Conservation (phyloP, 106 monocot genomes). For the Acorus calamus region DNA sequence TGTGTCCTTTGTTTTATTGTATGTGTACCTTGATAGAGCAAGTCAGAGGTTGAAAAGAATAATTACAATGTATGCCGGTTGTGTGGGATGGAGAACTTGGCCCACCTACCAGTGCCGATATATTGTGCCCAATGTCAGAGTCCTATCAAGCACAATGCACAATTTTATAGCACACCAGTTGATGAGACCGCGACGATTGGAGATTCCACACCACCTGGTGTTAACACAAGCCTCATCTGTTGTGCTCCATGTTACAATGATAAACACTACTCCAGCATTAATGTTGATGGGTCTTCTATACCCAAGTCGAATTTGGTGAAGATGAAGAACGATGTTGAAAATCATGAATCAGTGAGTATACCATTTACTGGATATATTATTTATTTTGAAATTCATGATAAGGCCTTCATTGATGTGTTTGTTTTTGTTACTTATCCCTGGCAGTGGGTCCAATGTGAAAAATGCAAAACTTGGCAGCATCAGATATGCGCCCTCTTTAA, state of each 20-base stretch:
- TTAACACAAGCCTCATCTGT: conserved; percentile 10
- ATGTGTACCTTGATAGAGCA: conserved; percentile 3
- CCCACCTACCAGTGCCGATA: conserved; percentile 34
- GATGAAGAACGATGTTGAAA: conserved; percentile 33
- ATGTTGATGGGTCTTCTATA: conserved; percentile 17
- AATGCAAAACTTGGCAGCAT: conserved; percentile 3
- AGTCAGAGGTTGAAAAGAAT: conserved; percentile 4
- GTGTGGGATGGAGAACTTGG: conserved; percentile 40
- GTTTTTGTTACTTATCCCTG: not conserved
- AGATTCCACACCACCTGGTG: not conserved
- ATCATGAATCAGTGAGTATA: conserved; percentile 38
- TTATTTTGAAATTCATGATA: not conserved
- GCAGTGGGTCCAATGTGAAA: too few relatives aligned
- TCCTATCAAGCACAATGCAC: conserved; percentile 30
- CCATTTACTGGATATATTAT: too few relatives aligned
- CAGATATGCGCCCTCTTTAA: conserved; percentile 15
- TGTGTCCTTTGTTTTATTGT: too few relatives aligned
- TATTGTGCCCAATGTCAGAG: conserved; percentile 48
- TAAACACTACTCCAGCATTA: conserved; percentile 26
- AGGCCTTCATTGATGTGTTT: too few relatives aligned
- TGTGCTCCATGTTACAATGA: conserved; percentile 45
- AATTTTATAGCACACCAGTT: conserved; percentile 14
- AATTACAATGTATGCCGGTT: conserved; percentile 37
- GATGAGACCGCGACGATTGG: conserved; percentile 10
- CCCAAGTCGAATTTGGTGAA: conserved; percentile 34